Evolutionary conservation across 768 basidiomycete genomes (phyloP), one percentile per base, ranked within the genome.

Genomic region (Pholiota conissans): DNA sequence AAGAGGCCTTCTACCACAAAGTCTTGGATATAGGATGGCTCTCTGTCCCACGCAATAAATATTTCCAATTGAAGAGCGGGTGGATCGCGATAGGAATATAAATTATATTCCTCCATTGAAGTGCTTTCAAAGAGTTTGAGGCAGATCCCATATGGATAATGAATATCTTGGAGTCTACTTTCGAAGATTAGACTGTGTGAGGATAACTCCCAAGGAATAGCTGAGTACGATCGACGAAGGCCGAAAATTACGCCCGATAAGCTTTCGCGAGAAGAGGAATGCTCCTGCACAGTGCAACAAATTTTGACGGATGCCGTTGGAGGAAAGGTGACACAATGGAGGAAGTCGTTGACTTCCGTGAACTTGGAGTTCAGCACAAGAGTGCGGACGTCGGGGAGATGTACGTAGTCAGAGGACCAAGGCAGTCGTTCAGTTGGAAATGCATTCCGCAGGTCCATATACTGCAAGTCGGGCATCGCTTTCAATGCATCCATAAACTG

Each of bases 401-500:
- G 52, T 32, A 56, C 55, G 30, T 5, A 53, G 22, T n/a, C 26
- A 24, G 13, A 24, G 13, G 37, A n/a, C 39, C 27, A 35, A 22
- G 32, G 16, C 11, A 16, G 11, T 35, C 11, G 5, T 35, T n/a
- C n/a, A 34, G 26, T n/a, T 22, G 11, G 49, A 32, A 30, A 22
- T 8, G 55, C n/a, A 50, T 57, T n/a, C 5, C 35, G 39, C 11
- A 56, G 54, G 5, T 52, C 39, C 29, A 54, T 22, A 6, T 16
- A n/a, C 27, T 51, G 18, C 4, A 60, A 16, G 24, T 47, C n/a
- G 52, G 42, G n/a, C 52, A 55, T 37, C 52, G 8, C 3, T 49
- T 57, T 47, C 1, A 64, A 48, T 6, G 52, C 35, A 13, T 54
- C 46, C 27, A 59, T 39, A 20, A 32, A n/a, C 0, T 72, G 73